A percentile compares a stretch with the other conserved stretches of the same genome.
These are phyloP conservation scores for Clavaria fumosa DNA, from an alignment of 768 basidiomycete species.

Conservation along the genomic window DNA sequence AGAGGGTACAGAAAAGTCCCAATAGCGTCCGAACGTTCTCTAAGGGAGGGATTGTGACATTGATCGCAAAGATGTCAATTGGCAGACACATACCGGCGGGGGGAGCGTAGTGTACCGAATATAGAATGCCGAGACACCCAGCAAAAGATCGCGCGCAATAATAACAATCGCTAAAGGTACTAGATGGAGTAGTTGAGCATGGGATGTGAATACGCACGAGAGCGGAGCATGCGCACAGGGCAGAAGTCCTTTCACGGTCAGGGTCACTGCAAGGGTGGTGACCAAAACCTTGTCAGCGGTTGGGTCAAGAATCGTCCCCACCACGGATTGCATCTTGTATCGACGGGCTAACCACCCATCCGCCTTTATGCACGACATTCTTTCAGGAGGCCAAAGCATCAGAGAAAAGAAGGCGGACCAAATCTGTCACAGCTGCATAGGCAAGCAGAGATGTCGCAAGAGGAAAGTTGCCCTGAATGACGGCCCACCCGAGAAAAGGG, in stretches of 20 bases:
- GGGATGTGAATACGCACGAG: too few species aligned
- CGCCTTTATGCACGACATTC: slow-evolving; percentile 31
- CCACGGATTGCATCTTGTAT: slow-evolving; percentile 78
- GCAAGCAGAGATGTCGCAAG: slow-evolving; percentile 73
- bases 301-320: slow-evolving; percentile 92
- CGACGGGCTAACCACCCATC: slow-evolving; percentile 85
- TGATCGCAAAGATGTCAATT: slow-evolving; percentile 2
- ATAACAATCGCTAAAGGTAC: slow-evolving; percentile 79
- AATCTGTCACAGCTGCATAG: slow-evolving; percentile 86
- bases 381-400: slow-evolving; percentile 8
- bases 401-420: slow-evolving; percentile 38
- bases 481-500: slow-evolving; percentile 83
- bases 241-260: slow-evolving; percentile 71
- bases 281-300: slow-evolving; percentile 93
- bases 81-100: slow-evolving; percentile 45
- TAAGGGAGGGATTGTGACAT: slow-evolving; percentile 17
- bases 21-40: slow-evolving; percentile 89
- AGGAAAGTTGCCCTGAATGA: slow-evolving; percentile 65
- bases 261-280: slow-evolving; percentile 81
- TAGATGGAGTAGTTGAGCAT: too few species aligned
- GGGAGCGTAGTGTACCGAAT: slow-evolving; percentile 87
- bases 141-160: slow-evolving; percentile 74
- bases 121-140: slow-evolving; percentile 83
- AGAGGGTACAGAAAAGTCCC: slow-evolving; percentile 91
- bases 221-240: slow-evolving; percentile 24